phyloP scores from a whole-genome alignment of 129 eudicot species.

The Smallanthus sonchifolius region DNA sequence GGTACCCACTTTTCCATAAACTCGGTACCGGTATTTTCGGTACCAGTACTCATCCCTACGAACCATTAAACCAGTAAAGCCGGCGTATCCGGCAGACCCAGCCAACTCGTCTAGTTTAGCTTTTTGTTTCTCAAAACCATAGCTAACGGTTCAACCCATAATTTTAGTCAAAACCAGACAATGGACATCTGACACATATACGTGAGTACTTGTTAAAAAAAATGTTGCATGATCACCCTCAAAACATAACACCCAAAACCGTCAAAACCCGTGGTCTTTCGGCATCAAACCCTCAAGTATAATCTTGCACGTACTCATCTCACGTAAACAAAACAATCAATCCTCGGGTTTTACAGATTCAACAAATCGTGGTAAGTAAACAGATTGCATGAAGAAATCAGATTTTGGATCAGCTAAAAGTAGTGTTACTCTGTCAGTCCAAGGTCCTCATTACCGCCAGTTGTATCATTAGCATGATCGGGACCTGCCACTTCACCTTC shows the following conservation, averaged over 20 bases:
- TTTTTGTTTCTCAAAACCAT: too few relatives aligned
- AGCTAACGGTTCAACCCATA: too few relatives aligned
- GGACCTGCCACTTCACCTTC: slow-evolving; percentile 5
- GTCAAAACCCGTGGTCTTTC: not conserved
- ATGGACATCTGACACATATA: too few relatives aligned
- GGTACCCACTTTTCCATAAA: too few relatives aligned
- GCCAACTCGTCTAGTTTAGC: too few relatives aligned
- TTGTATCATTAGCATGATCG: not conserved
- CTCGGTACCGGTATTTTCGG: too few relatives aligned
- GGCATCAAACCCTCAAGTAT: not conserved
- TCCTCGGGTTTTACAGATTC: not conserved
- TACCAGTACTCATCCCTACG: too few relatives aligned
- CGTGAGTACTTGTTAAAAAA: too few relatives aligned
- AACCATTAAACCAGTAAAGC: too few relatives aligned
- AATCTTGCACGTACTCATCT: not conserved
- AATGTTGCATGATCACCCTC: too few relatives aligned
- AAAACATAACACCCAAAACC: not conserved
- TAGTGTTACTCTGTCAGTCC: not conserved
- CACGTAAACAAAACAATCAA: not conserved
- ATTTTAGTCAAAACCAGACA: too few relatives aligned
- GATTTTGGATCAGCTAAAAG: not conserved
- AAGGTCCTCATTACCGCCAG: not conserved
- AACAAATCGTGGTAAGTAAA: not conserved
- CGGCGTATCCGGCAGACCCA: too few relatives aligned
- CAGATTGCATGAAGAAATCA: not conserved